Base-by-base conservation (phyloP, 805 yeast genomes). In the Saccharomycopsis amapae region DNA sequence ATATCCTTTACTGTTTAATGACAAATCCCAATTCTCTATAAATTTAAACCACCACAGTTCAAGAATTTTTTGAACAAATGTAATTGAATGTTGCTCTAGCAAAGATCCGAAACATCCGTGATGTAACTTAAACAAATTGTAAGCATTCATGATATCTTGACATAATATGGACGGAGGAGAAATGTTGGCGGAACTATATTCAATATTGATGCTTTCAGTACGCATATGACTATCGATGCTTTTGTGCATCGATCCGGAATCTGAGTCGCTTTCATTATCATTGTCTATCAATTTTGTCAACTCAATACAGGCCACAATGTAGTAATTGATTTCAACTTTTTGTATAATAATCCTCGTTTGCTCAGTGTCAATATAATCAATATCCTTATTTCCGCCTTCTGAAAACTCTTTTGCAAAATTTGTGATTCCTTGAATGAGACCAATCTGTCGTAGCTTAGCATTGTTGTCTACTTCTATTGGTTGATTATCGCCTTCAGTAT, bases 351-450 rank as follows among this genome's bases (percentile, higher is more conserved):
- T 47, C 33, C 51, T 38, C 10, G 49, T 46, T 22, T 50, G 33
- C 17, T 50, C 51, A 5, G 53, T 50, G 36, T 50, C 51, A 18
- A 50, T 40, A 22, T 31, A 33, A 7, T 38, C 15, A 4, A 47
- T 18, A 10, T 24, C 28, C 24, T 48, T 22, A 15, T 44, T 33
- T 18, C 17, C 10, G 19, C 30, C 36, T 5, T 32, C 24, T 15
- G 44, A 38, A 32, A 50, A 50, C 7, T 50, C 53, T 12, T 33
- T 33, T 3, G 51, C 45, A 44, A 50, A 50, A 36, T 37, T 47
- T 9, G n/a, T 23, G 15, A 50, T 44, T 17, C 51, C 53, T 35
- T 47, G 51, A 20, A 50, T 44, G 4, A 50, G 36, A 2, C 53
- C 53, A 15, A 50, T 34, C 26, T 50, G 53, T 20, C 53, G 22